Evolutionary conservation across 2,329 filamentous ascomycete genomes (phyloP), one percentile per base, ranked within the genome.

Genomic region (Hyphodiscus sp.): DNA sequence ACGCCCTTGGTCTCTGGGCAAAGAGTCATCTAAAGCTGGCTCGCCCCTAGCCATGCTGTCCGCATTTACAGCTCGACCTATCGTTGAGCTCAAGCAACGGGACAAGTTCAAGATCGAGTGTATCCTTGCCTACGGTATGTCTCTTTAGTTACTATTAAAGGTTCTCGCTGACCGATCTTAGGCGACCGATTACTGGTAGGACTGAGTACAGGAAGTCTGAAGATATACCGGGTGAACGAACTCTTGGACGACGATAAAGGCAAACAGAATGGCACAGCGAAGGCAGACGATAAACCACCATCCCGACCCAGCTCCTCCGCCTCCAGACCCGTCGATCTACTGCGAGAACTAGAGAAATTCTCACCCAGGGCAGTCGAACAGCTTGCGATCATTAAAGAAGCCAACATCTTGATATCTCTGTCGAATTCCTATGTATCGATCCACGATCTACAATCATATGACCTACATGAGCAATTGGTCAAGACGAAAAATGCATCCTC

Each of bases 21-120:
- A 38, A 29, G 41, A 30, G 42, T 52, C 44, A 47, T 29, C 50
- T 54, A 45, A 60, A 61, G 61, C 62, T 60, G 63, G 64, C 58
- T 52, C 29, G 38, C 52, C 30, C n/a, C 47, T 56, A 71, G 77
- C 76, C 72, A 96, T 96, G 94, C 86, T 99, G 73, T 95, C 92
- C 73, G 94, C 94, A 69, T 99, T 99, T 75, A 95, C 88, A 64
- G 91, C 94, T 76, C 88, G 89, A 68, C 89, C 91, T 60, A 92
- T 99, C 70, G 88, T 97, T 78, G 94, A 99, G 87, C 87, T 99
- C 67, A 91, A 88, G 75, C 85, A 85, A 72, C 86, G 89, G 72
- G 92, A 97, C 82, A 96, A 95, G 77, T 95, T 89, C 61, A 94
- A 87, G 77, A 96, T 99, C 73, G 94, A 99, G 74, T 94, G 89